A percentile compares a stretch with the other conserved stretches of the same genome.
Conservation (phyloP, 495 filamentous ascomycete species). For the Trichoderma gamsii region DNA sequence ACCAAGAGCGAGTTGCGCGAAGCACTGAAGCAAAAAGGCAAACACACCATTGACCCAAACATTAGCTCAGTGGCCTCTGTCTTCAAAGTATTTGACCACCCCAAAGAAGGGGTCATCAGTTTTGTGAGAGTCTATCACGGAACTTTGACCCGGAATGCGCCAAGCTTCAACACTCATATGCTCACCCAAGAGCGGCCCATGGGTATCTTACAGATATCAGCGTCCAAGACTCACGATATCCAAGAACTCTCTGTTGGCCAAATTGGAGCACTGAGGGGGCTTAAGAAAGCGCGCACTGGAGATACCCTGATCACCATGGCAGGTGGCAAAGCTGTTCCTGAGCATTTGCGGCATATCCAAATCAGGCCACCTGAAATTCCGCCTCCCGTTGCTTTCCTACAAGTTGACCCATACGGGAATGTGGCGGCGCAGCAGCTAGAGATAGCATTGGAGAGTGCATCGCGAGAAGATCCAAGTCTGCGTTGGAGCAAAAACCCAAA, state of each 20-base stretch:
- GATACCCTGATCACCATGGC: conserved; percentile 80
- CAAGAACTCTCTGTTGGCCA: conserved; percentile 74
- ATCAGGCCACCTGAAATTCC: conserved; percentile 85
- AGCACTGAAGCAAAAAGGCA: conserved; percentile 45
- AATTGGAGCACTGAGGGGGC: conserved; percentile 90
- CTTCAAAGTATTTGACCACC: conserved; percentile 94
- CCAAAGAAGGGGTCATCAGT: conserved; percentile 78
- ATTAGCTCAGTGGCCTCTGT: conserved; percentile 76
- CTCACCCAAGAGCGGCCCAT: conserved; percentile 74
- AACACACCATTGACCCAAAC: conserved; percentile 41
- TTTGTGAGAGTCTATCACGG: conserved; percentile 93
- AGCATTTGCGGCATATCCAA: conserved; percentile 66
- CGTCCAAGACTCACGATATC: conserved; percentile 79
- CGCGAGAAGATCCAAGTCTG: conserved; percentile 93
- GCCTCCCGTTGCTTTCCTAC: conserved; percentile 91
- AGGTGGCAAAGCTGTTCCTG: conserved; percentile 45
- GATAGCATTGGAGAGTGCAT: conserved; percentile 65
- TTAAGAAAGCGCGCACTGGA: conserved; percentile 86
- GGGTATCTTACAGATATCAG: conserved; percentile 85
- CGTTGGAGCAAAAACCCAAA: conserved; percentile 80
- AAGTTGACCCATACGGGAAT: conserved; percentile 77
- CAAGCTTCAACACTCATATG: conserved; percentile 84
- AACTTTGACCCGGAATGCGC: conserved; percentile 60
- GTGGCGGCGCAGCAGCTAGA: conserved; percentile 71
- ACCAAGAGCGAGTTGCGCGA: conserved; percentile 46